Conservation (phyloP, 129 eudicot genomes). For the Saussurea involucrata region DNA sequence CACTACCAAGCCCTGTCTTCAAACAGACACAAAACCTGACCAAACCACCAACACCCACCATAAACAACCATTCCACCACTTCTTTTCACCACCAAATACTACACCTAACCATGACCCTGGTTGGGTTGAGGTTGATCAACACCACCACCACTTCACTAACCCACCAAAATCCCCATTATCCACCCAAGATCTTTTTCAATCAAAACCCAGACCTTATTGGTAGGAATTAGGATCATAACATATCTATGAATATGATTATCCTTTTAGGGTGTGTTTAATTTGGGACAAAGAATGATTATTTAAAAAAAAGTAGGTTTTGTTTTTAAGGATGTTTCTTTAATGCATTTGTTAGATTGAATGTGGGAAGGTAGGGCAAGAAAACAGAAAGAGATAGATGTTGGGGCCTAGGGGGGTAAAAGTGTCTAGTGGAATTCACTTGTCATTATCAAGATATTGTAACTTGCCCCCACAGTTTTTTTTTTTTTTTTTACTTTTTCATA, state of each 20-base stretch:
- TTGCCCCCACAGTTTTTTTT: constrained; percentile 23
- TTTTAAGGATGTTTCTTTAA: constrained; percentile 32
- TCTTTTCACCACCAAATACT: constrained; percentile 30
- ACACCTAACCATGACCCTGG: constrained; percentile 24
- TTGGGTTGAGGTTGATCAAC: constrained; percentile 29
- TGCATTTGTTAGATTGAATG: constrained; percentile 25
- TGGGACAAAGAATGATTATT: not conserved
- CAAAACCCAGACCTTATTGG: constrained; percentile 37
- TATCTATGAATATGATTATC: not conserved
- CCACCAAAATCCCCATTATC: constrained; percentile 32
- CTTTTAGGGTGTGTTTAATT: not conserved
- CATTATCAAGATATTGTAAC: constrained; percentile 29
- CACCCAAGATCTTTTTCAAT: constrained; percentile 45
- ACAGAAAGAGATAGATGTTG: constrained; percentile 29
- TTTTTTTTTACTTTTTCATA: not conserved
- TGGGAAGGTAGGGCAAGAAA: constrained; percentile 22
- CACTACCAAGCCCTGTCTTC: constrained; percentile 12
- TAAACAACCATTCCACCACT: constrained; percentile 45
- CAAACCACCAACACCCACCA: constrained; percentile 15
- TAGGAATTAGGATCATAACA: constrained; percentile 15
- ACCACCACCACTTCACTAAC: constrained; percentile 12
- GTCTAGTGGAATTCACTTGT: constrained; percentile 32
- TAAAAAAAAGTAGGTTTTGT: not conserved
- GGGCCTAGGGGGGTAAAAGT: constrained; percentile 29
- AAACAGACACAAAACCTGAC: constrained; percentile 15